Evolutionary conservation across 495 filamentous ascomycete species (phyloP).

Genomic region (Wilcoxina mikolae): DNA sequence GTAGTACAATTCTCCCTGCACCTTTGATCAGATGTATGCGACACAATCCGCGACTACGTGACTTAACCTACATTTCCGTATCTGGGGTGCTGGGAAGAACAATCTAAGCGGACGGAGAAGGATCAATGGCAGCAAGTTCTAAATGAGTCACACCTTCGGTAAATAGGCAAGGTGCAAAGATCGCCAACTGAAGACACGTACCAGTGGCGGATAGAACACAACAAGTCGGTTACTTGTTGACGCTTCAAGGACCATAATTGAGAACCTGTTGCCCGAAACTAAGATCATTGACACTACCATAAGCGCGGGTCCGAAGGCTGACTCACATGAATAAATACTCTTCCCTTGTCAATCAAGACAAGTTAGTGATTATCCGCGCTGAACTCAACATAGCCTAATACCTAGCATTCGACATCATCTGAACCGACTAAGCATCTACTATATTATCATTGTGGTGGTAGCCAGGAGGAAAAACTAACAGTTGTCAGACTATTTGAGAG

Average conservation of each 20-base stretch:
- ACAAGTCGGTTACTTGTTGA: conserved; percentile 66
- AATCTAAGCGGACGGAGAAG: conserved; percentile 72
- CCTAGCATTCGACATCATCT: conserved; percentile 30
- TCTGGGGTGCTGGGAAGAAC: conserved; percentile 52
- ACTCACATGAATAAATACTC: conserved; percentile 70
- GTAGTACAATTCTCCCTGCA: conserved; percentile 56
- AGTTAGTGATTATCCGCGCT: not conserved
- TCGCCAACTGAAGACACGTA: conserved; percentile 28
- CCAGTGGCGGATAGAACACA: conserved; percentile 57
- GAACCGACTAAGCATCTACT: no score
- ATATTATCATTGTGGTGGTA: no score
- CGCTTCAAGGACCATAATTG: conserved; percentile 39
- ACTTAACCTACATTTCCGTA: conserved; percentile 35
- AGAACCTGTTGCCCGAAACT: conserved; percentile 61
- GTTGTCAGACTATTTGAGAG: conserved; percentile 79
- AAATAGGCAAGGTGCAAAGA: conserved; percentile 2
- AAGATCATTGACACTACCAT: no score
- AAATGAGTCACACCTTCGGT: conserved; percentile 29
- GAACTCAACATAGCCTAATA: conserved; percentile 9
- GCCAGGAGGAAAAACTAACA: conserved; percentile 39
- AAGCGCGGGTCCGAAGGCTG: no score
- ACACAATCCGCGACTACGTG: not conserved
- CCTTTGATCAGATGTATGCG: not conserved
- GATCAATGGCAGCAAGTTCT: conserved; percentile 74
- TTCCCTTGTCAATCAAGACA: conserved; percentile 37